A percentile compares a stretch with the other conserved stretches of the same genome.
Conservation (phyloP, 495 filamentous ascomycete genomes). For the Talaromyces trachyspermus region DNA sequence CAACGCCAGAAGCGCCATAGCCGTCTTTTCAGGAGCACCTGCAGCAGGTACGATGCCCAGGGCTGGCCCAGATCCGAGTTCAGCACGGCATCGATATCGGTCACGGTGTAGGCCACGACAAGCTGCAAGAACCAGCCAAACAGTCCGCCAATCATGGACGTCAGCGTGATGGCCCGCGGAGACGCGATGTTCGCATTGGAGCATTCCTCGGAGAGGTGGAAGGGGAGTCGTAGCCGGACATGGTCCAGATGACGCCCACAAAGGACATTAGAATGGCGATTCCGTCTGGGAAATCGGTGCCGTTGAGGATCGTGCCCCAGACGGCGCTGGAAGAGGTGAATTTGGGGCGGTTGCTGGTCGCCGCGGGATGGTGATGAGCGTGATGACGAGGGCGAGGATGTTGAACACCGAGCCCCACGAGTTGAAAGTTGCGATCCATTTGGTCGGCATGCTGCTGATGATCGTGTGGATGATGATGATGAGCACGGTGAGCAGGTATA, state of each 20-base stretch:
- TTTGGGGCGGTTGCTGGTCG: constrained; percentile 49
- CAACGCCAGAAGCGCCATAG: constrained; percentile 58
- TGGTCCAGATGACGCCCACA: constrained; percentile 56
- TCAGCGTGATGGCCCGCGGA: constrained; percentile 71
- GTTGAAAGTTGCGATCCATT: constrained; percentile 70
- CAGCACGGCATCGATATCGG: constrained; percentile 56
- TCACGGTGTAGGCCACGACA: constrained; percentile 73
- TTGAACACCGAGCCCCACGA: constrained; percentile 70
- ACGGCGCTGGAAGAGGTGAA: constrained; percentile 57
- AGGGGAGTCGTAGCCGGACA: constrained; percentile 69
- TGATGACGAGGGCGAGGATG: constrained; percentile 57
- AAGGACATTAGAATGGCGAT: constrained; percentile 72
- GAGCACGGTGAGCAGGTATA: constrained; percentile 60
- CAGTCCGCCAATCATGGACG: constrained; percentile 57
- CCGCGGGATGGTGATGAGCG: constrained; percentile 67
- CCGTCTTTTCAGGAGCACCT: constrained; percentile 58
- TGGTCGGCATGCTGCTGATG: constrained; percentile 70
- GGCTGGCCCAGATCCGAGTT: constrained; percentile 63
- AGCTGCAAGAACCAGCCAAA: constrained; percentile 72
- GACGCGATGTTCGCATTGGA: constrained; percentile 69
- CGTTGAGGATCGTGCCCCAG: constrained; percentile 63
- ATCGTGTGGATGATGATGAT: constrained; percentile 64
- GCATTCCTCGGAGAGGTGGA: constrained; percentile 73
- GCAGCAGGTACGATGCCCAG: constrained; percentile 67
- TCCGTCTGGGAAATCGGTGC: constrained; percentile 64